These are phyloP conservation scores for Aegilops sharonensis DNA, from an alignment of 176 grass and related monocot species.

Conservation along the genomic window DNA sequence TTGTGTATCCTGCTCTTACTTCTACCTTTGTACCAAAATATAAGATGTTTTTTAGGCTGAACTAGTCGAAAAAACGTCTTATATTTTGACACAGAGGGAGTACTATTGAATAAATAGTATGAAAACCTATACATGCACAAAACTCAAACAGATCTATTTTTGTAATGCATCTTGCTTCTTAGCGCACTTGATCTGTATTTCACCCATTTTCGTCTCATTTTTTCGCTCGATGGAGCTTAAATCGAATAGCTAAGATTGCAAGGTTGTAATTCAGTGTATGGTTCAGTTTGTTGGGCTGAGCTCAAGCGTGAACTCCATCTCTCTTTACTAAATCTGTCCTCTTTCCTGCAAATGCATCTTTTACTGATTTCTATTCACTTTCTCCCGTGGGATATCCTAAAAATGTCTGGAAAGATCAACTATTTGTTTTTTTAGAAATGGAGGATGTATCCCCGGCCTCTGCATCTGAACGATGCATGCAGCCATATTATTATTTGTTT, in stretches of 20 bases:
- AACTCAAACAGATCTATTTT: background rate
- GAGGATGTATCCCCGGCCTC: too few species aligned
- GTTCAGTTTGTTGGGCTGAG: background rate
- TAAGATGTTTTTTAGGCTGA: too few species aligned
- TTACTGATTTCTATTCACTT: background rate
- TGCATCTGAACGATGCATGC: too few species aligned
- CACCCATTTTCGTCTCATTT: background rate
- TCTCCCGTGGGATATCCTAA: background rate
- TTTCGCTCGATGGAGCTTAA: background rate
- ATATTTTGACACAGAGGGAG: too few species aligned
- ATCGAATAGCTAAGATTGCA: background rate
- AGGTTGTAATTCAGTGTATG: background rate
- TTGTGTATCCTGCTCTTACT: slow-evolving; percentile 1
- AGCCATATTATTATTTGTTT: background rate
- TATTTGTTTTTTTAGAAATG: background rate
- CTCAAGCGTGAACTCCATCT: background rate
- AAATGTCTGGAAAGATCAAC: background rate
- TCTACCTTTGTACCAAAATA: background rate
- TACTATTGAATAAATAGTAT: background rate
- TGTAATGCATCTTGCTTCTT: background rate
- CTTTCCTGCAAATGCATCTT: background rate
- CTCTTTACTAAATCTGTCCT: background rate
- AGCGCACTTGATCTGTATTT: background rate
- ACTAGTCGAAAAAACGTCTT: too few species aligned
- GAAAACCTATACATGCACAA: background rate